phyloP scores from a whole-genome alignment of 345 rosid genomes.

The Nasturtium officinale region DNA sequence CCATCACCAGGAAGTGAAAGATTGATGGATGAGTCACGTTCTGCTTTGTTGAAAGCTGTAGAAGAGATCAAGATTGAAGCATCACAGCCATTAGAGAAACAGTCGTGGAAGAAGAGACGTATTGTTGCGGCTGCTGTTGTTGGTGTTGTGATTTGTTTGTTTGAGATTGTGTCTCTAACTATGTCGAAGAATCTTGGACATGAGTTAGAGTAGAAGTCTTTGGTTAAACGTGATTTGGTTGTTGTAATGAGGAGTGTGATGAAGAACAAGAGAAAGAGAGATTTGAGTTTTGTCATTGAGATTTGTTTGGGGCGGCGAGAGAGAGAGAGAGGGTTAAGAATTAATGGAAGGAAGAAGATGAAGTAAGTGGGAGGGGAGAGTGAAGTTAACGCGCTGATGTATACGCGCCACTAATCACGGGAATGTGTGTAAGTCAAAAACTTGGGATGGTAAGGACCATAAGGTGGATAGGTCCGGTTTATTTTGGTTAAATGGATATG shows the following conservation, averaged over 20 bases:
- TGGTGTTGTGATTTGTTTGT: slow-evolving; percentile 77
- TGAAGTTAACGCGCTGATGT: slow-evolving; percentile 27
- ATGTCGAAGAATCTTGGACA: slow-evolving; percentile 74
- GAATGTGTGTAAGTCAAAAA: slow-evolving; percentile 28
- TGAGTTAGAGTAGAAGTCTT: slow-evolving; percentile 61
- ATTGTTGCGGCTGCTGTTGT: slow-evolving; percentile 85
- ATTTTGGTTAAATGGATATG: neutral
- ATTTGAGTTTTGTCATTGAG: slow-evolving; percentile 2
- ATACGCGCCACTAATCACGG: slow-evolving; percentile 42
- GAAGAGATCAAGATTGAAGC: slow-evolving; percentile 70
- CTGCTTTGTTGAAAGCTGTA: slow-evolving; percentile 65
- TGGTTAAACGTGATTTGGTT: slow-evolving; percentile 49
- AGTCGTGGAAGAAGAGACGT: slow-evolving; percentile 87
- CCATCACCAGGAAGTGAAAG: slow-evolving; percentile 90
- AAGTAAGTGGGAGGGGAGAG: slow-evolving; percentile 28
- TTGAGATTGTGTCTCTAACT: slow-evolving; percentile 62
- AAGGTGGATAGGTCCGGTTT: slow-evolving; percentile 1
- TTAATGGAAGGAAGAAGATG: slow-evolving; percentile 27
- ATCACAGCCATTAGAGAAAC: slow-evolving; percentile 81
- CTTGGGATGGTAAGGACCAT: slow-evolving; percentile 7
- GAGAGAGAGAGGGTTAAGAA: neutral
- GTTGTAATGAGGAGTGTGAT: slow-evolving; percentile 25
- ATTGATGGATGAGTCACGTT: slow-evolving; percentile 79
- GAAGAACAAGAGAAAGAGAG: slow-evolving; percentile 27
- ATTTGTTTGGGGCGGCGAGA: slow-evolving; percentile 10